phyloP scores from a whole-genome alignment of 1,139 yeast genomes.

The Zhuliangozyma blackwelliae region DNA sequence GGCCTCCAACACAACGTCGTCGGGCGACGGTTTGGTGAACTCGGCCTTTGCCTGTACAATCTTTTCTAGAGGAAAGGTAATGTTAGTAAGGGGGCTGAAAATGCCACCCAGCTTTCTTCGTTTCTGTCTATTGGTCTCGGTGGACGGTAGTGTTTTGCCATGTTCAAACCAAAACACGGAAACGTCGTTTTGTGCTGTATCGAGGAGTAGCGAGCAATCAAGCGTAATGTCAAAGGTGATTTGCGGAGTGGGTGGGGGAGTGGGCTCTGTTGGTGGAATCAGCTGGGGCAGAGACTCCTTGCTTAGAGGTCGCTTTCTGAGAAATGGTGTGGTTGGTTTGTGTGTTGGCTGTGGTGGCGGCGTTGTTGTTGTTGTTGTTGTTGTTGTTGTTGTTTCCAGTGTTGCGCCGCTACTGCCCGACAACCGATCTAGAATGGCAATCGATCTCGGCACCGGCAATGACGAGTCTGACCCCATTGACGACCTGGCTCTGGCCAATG shows the following conservation, averaged over 20 bases:
- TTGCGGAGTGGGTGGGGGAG: conserved; percentile 1
- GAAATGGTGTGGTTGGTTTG: background rate
- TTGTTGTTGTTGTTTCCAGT: background rate
- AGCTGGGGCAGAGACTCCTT: too few relatives aligned
- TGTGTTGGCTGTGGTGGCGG: background rate
- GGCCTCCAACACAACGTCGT: conserved; percentile 63
- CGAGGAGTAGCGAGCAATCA: conserved; percentile 18
- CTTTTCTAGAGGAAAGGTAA: conserved; percentile 34
- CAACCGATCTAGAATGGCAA: conserved; percentile 20
- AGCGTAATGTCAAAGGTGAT: conserved; percentile 12
- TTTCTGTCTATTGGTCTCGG: conserved; percentile 12
- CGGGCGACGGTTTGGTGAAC: conserved; percentile 77
- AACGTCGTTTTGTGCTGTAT: conserved; percentile 14
- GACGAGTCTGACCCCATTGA: conserved; percentile 3
- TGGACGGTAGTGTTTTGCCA: conserved; percentile 2
- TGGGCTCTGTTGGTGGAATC: too few relatives aligned
- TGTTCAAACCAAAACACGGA: conserved; percentile 17
- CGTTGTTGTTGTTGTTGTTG: background rate
- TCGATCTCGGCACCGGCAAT: conserved; percentile 10
- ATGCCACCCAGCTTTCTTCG: conserved; percentile 18
- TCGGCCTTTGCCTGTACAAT: conserved; percentile 47
- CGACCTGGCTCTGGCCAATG: conserved; percentile 44
- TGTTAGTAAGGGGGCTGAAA: conserved; percentile 40
- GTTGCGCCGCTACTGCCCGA: conserved; percentile 1
- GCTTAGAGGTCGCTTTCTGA: too few relatives aligned